Evolutionary conservation across 805 yeast genomes (phyloP).

Genomic region (Cyberlindnera bimundalis): DNA sequence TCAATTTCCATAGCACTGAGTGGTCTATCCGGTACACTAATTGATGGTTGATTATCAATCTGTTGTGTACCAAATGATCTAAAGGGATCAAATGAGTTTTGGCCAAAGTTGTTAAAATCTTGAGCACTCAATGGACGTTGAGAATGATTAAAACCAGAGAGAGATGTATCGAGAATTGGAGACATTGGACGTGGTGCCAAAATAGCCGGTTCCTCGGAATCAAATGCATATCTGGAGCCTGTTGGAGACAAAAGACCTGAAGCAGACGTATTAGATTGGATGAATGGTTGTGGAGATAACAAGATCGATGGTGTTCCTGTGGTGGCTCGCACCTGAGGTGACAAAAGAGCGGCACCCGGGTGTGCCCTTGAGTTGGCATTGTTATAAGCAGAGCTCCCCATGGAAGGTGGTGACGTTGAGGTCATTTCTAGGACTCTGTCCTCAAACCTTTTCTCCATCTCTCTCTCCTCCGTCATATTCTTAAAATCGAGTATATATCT

Average conservation of each 20-base stretch:
- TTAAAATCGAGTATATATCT: background rate
- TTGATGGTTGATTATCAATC: no score
- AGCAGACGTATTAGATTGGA: slow-evolving; percentile 6
- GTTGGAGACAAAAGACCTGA: slow-evolving; percentile 43
- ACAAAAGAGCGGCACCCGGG: slow-evolving; percentile 39
- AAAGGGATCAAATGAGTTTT: slow-evolving; percentile 12
- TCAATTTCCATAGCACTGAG: slow-evolving; percentile 30
- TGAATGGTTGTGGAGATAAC: slow-evolving; percentile 15
- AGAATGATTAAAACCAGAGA: slow-evolving; percentile 14
- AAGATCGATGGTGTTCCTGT: slow-evolving; percentile 9
- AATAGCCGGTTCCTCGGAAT: slow-evolving; percentile 14
- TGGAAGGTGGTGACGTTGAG: slow-evolving; percentile 6
- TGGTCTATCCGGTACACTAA: slow-evolving; percentile 27
- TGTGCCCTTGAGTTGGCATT: slow-evolving; percentile 28
- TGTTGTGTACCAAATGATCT: slow-evolving; percentile 24
- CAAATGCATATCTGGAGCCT: slow-evolving; percentile 33
- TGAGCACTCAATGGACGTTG: slow-evolving; percentile 29
- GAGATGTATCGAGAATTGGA: slow-evolving; percentile 24
- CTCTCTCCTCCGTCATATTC: slow-evolving; percentile 5
- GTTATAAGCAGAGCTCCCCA: slow-evolving; percentile 4
- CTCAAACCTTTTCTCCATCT: slow-evolving; percentile 15
- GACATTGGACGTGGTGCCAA: slow-evolving; percentile 22
- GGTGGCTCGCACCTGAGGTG: slow-evolving; percentile 26
- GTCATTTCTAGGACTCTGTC: slow-evolving; percentile 14
- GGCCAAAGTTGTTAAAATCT: slow-evolving; percentile 15